Conservation (phyloP, 1,284 basidiomycete species). For the Trichosporon sp. region DNA sequence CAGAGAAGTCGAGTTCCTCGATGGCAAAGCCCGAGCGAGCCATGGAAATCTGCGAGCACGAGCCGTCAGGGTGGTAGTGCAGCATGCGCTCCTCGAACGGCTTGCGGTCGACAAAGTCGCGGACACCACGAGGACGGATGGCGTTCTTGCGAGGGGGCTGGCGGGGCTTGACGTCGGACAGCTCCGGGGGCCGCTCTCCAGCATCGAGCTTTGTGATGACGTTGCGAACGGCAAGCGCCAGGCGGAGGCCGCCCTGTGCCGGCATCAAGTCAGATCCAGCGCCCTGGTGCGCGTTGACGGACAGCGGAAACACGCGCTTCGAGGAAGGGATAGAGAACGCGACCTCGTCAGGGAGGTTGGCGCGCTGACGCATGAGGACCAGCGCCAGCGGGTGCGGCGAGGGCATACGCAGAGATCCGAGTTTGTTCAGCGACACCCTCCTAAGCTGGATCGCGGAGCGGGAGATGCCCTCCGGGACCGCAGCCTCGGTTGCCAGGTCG, state of each 20-base stretch:
- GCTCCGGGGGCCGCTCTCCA: constrained; percentile 27
- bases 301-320: constrained; percentile 38
- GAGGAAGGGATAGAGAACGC: constrained; percentile 38
- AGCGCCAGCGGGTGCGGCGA: constrained; percentile 43
- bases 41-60: constrained; percentile 35
- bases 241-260: constrained; percentile 33
- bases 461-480: constrained; percentile 1
- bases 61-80: constrained; percentile 31
- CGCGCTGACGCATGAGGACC: constrained; percentile 31
- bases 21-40: constrained; percentile 42
- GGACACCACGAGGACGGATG: constrained; percentile 31
- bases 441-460: constrained; percentile 32
- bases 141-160: constrained; percentile 16
- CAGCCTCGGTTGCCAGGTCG: constrained; percentile 7
- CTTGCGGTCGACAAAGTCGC: constrained; percentile 38
- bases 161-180: not conserved
- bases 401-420: constrained; percentile 34
- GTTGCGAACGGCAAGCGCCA: constrained; percentile 28
- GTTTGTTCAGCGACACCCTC: constrained; percentile 34
- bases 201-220: constrained; percentile 31
- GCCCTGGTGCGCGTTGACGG: constrained; percentile 29
- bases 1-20: constrained; percentile 41
- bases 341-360: constrained; percentile 40
- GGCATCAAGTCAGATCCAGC: constrained; percentile 24
- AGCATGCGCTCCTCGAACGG: constrained; percentile 43